Evolutionary conservation across 768 basidiomycete species (phyloP).

Genomic region (Podaxis pistillaris): DNA sequence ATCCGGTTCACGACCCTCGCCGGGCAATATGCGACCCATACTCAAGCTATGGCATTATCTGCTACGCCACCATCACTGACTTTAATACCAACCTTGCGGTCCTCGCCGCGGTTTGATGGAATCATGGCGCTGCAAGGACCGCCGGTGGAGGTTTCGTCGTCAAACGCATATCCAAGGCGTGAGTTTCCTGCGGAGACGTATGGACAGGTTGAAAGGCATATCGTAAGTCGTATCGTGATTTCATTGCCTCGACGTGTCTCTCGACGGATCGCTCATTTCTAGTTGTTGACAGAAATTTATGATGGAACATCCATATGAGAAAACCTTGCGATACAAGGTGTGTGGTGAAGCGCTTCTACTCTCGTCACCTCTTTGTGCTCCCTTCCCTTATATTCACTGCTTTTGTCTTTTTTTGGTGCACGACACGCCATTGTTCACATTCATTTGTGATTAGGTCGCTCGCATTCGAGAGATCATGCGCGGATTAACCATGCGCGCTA

Average conservation of each 20-base stretch:
- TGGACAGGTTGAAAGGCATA: neutral
- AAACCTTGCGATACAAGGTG: neutral
- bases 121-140: neutral
- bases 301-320: conserved; percentile 1
- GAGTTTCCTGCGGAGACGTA: neutral
- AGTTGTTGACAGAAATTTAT: neutral
- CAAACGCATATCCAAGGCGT: neutral
- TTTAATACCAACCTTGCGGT: no score
- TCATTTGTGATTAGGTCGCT: neutral
- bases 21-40: neutral
- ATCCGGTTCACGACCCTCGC: conserved; percentile 2
- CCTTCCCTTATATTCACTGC: neutral
- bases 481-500: neutral
- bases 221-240: neutral
- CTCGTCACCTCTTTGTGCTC: neutral
- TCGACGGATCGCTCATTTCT: neutral
- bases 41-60: neutral
- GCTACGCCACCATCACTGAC: neutral
- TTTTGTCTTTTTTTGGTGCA: neutral
- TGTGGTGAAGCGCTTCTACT: neutral
- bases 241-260: neutral
- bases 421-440: neutral
- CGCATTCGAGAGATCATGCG: neutral
- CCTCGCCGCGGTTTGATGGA: neutral
- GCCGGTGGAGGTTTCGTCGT: neutral